Conservation (phyloP, 139 green algal genomes). For the Coelastrella sp. region DNA sequence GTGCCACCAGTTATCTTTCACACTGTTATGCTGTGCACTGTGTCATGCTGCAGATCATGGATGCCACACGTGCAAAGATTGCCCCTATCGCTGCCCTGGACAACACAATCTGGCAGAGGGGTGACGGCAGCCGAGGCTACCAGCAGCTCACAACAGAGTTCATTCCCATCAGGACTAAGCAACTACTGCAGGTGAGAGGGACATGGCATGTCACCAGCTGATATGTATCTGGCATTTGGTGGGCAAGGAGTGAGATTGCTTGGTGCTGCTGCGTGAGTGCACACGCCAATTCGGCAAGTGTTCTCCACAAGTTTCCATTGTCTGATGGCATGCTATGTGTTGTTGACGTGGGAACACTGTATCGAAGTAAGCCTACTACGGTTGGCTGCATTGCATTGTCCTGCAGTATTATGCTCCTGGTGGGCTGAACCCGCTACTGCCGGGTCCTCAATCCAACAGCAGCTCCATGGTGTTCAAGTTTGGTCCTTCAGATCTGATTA, state of each 20-base stretch:
- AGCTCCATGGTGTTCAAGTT: neutral
- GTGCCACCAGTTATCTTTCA: too few species aligned
- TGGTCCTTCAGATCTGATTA: neutral
- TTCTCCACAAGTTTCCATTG: too few species aligned
- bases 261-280: neutral
- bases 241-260: too few species aligned
- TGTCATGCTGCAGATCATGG: slow-evolving; percentile 36
- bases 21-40: too few species aligned
- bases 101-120: slow-evolving; percentile 39
- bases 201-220: too few species aligned
- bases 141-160: slow-evolving; percentile 67
- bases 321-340: too few species aligned
- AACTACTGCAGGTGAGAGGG: slow-evolving; percentile 56
- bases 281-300: too few species aligned
- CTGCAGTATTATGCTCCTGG: slow-evolving; percentile 42
- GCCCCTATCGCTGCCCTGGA: slow-evolving; percentile 31
- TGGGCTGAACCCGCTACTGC: slow-evolving; percentile 52
- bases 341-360: neutral
- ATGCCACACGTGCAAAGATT: slow-evolving; percentile 33
- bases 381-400: neutral
- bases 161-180: slow-evolving; percentile 58
- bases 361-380: too few species aligned
- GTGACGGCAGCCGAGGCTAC: slow-evolving; percentile 67
- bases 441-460: slow-evolving; percentile 29
- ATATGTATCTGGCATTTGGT: too few species aligned